Evolutionary conservation across 1,284 basidiomycete species (phyloP).

Genomic region (Phellopilus nigrolimitatus): DNA sequence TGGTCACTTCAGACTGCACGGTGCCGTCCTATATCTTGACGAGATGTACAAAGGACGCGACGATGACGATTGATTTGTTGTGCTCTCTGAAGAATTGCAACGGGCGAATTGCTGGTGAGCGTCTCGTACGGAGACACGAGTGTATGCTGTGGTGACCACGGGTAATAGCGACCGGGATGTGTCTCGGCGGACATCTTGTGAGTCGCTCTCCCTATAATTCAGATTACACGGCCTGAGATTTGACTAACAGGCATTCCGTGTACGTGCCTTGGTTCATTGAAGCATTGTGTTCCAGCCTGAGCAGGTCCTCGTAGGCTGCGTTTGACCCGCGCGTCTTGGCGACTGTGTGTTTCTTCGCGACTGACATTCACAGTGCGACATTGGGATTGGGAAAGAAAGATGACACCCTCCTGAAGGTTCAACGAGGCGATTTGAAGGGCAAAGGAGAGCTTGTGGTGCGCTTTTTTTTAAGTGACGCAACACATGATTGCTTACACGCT

Average conservation of each 20-base stretch:
- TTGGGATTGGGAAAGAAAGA: conserved; percentile 84
- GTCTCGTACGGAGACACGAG: neutral
- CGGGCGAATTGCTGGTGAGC: conserved; percentile 77
- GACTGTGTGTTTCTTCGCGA: conserved; percentile 90
- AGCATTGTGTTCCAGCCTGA: neutral
- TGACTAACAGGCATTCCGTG: conserved; percentile 47
- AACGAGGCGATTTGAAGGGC: conserved; percentile 66
- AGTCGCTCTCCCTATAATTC: conserved; percentile 23
- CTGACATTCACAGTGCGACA: conserved; percentile 81
- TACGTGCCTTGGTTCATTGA: conserved; percentile 28
- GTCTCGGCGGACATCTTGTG: conserved; percentile 79
- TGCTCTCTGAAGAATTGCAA: conserved; percentile 75
- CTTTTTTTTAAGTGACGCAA: conserved; percentile 7
- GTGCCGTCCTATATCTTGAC: neutral
- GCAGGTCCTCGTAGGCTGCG: conserved; percentile 51
- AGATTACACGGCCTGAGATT: neutral
- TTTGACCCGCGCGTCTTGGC: conserved; percentile 82
- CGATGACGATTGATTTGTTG: conserved; percentile 71
- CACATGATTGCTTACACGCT: conserved; percentile 5
- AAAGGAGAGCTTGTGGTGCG: conserved; percentile 82
- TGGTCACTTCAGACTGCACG: neutral
- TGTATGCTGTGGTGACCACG: conserved; percentile 7
- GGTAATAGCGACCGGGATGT: conserved; percentile 73
- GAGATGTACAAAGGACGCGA: conserved; percentile 56
- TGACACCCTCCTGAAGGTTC: conserved; percentile 67